phyloP scores from a whole-genome alignment of 768 basidiomycete species.

The Butyriboletus loyo region DNA sequence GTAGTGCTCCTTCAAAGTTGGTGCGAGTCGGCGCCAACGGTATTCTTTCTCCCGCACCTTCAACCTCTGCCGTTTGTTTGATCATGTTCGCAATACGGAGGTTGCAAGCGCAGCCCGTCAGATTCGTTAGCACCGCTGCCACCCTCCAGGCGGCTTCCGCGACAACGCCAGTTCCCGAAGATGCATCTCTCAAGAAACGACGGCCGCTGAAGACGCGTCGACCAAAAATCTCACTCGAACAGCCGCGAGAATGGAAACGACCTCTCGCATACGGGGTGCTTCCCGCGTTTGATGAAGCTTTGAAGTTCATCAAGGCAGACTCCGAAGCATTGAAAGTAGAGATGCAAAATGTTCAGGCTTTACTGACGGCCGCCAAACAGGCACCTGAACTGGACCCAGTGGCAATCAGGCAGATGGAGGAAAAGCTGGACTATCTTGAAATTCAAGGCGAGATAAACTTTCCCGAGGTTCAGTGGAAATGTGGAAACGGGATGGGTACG shows the following conservation, averaged over 20 bases:
- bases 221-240: constrained; percentile 48
- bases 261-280: constrained; percentile 61
- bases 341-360: constrained; percentile 20
- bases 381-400: constrained; percentile 32
- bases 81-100: constrained; percentile 19
- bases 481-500: constrained; percentile 76
- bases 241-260: constrained; percentile 60
- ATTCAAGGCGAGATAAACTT: constrained; percentile 81
- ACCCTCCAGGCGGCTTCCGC: constrained; percentile 10
- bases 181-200: background rate
- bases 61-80: background rate
- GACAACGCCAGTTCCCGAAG: background rate
- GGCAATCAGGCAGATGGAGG: constrained; percentile 43
- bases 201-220: constrained; percentile 36
- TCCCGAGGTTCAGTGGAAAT: constrained; percentile 78
- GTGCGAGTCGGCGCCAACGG: too few species aligned
- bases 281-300: constrained; percentile 82
- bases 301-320: constrained; percentile 67
- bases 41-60: too few species aligned
- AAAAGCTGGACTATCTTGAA: constrained; percentile 59
- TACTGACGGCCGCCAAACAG: constrained; percentile 18
- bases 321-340: constrained; percentile 42
- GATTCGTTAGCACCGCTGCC: constrained; percentile 4
- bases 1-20: too few species aligned
- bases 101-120: constrained; percentile 5